Percentiles rank a stretch among this genome's conserved stretches.
phyloP scores from a whole-genome alignment of 2,329 filamentous ascomycete genomes.

The Sporothrix humicola region DNA sequence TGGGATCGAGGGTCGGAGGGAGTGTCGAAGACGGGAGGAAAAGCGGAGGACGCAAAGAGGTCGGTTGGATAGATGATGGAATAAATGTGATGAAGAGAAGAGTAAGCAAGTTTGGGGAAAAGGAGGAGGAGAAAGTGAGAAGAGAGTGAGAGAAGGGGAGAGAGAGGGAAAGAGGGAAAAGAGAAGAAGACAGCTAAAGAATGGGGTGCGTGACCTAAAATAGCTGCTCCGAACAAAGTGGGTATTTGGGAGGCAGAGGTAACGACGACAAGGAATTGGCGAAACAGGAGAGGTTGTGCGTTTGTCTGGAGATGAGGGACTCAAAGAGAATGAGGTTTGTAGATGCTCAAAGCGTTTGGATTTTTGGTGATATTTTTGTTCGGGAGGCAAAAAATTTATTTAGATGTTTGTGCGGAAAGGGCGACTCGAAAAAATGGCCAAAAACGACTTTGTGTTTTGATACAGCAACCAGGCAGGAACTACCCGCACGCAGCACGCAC shows the following conservation, averaged over 20 bases:
- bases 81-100: neutral
- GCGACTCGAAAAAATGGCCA: neutral
- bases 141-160: neutral
- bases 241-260: constrained; percentile 19
- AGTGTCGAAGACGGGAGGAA: neutral
- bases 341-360: neutral
- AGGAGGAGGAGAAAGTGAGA: neutral
- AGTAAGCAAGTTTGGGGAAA: constrained; percentile 9
- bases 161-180: constrained; percentile 22
- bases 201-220: constrained; percentile 30
- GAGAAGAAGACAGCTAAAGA: constrained; percentile 19
- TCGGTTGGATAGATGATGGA: neutral
- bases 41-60: constrained; percentile 5
- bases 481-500: neutral
- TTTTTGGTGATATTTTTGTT: constrained; percentile 3
- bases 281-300: neutral
- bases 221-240: constrained; percentile 24
- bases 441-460: constrained; percentile 6
- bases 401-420: neutral
- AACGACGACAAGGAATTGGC: neutral
- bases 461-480: constrained; percentile 18
- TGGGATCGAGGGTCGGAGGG: constrained; percentile 1
- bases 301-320: neutral
- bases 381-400: neutral
- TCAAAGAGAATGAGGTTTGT: constrained; percentile 1